Evolutionary conservation across 441 rosid genomes (phyloP).

Genomic region (Gossypium lobatum): DNA sequence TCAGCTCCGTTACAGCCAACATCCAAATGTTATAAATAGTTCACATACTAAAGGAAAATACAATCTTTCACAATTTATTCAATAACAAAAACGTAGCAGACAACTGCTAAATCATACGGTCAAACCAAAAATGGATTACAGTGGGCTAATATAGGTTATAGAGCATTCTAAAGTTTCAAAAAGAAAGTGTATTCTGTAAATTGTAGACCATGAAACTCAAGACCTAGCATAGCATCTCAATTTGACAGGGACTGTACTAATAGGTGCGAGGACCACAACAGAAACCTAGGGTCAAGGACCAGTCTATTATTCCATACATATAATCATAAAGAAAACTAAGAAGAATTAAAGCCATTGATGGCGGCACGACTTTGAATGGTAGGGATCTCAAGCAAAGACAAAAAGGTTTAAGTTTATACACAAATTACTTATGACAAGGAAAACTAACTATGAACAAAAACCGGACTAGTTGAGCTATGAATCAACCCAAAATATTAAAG

Average conservation of each 20-base stretch:
- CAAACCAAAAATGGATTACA: neutral
- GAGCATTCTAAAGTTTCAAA: neutral
- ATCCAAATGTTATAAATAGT: neutral
- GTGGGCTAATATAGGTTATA: neutral
- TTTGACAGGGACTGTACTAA: neutral
- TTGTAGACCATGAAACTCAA: neutral
- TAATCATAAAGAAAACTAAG: neutral
- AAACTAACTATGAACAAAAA: neutral
- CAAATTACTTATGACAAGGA: neutral
- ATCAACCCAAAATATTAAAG: neutral
- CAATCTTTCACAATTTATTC: neutral
- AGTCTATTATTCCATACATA: neutral
- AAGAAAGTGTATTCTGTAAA: neutral
- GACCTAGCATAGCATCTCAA: neutral
- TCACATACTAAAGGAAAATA: neutral
- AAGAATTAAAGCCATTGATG: neutral
- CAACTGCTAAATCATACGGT: neutral
- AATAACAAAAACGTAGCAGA: neutral
- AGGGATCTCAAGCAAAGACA: neutral
- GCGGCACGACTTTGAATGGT: neutral
- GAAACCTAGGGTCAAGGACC: neutral
- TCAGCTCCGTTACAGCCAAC: neutral
- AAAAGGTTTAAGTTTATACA: neutral
- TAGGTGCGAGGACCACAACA: neutral
- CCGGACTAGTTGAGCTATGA: neutral